phyloP scores from a whole-genome alignment of 1,284 basidiomycete species.

The Cutaneotrichosporon mucoides region DNA sequence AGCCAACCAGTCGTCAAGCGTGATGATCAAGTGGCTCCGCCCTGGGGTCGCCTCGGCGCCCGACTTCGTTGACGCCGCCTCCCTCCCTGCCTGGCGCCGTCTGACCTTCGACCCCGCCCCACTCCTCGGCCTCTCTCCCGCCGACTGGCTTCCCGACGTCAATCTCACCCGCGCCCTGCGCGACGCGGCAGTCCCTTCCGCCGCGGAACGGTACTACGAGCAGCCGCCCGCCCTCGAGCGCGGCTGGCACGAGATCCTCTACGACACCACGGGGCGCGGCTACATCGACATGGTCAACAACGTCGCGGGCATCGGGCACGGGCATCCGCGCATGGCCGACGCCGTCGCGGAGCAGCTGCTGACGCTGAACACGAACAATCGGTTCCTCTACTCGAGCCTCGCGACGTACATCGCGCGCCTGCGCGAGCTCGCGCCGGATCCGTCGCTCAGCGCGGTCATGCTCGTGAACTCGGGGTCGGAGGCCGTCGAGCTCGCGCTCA shows the following conservation, averaged over 20 bases:
- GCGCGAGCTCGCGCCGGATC: slow-evolving; percentile 5
- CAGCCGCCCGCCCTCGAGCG: slow-evolving; percentile 9
- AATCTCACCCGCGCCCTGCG: background rate
- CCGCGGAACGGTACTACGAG: slow-evolving; percentile 13
- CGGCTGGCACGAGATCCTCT: slow-evolving; percentile 10
- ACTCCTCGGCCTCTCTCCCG: background rate
- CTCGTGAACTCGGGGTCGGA: slow-evolving; percentile 16
- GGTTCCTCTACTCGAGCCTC: slow-evolving; percentile 10
- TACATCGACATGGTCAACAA: slow-evolving; percentile 20
- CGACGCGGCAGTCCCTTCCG: background rate
- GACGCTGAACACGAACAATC: slow-evolving; percentile 16
- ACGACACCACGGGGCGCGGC: slow-evolving; percentile 5
- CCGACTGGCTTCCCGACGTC: background rate
- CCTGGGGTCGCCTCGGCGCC: background rate
- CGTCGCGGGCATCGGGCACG: slow-evolving; percentile 13
- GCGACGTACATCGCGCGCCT: slow-evolving; percentile 11
- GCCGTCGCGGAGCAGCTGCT: slow-evolving; percentile 11
- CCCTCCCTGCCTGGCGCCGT: slow-evolving; percentile 1
- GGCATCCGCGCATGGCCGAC: slow-evolving; percentile 9
- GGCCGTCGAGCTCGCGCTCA: slow-evolving; percentile 15
- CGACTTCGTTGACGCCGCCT: background rate
- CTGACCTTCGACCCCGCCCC: slow-evolving; percentile 9
- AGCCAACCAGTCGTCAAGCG: background rate
- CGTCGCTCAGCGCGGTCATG: slow-evolving; percentile 2
- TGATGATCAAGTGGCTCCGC: slow-evolving; percentile 5